phyloP scores from a whole-genome alignment of 306 rosid genomes.

The Fragaria ananassa region DNA sequence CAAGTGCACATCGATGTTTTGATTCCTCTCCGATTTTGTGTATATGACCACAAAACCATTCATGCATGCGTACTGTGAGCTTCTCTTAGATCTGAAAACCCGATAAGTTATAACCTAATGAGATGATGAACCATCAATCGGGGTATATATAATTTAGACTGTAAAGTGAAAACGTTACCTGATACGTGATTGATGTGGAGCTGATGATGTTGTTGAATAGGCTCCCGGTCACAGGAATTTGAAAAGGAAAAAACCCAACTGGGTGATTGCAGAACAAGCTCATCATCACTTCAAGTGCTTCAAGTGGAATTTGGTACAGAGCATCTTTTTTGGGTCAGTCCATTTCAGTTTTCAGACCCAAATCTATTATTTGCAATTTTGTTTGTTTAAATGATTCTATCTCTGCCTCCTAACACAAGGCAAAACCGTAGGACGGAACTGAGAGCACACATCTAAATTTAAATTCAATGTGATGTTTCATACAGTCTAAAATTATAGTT shows the following conservation, averaged over 20 bases:
- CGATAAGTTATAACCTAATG: no score
- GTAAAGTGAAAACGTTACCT: not conserved
- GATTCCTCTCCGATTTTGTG: not conserved
- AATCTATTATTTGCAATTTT: not conserved
- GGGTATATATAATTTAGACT: not conserved
- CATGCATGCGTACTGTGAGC: not conserved
- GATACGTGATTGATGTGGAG: constrained; percentile 24
- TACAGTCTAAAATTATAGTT: no score
- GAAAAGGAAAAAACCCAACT: constrained; percentile 8
- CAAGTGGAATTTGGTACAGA: constrained; percentile 5
- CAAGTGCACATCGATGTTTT: no score
- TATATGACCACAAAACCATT: constrained; percentile 23
- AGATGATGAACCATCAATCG: not conserved
- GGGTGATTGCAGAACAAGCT: constrained; percentile 19
- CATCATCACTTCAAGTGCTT: constrained; percentile 16
- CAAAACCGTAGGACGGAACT: not conserved
- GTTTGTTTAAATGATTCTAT: not conserved
- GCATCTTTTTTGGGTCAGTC: constrained; percentile 14
- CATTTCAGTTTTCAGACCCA: not conserved
- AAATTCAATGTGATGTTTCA: not conserved
- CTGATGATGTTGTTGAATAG: constrained; percentile 28
- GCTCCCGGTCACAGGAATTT: constrained; percentile 25
- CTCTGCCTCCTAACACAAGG: not conserved
- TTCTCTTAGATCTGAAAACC: not conserved
- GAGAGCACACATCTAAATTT: not conserved